Base-by-base conservation (phyloP, 805 yeast genomes). In the Barnettozyma californica region DNA sequence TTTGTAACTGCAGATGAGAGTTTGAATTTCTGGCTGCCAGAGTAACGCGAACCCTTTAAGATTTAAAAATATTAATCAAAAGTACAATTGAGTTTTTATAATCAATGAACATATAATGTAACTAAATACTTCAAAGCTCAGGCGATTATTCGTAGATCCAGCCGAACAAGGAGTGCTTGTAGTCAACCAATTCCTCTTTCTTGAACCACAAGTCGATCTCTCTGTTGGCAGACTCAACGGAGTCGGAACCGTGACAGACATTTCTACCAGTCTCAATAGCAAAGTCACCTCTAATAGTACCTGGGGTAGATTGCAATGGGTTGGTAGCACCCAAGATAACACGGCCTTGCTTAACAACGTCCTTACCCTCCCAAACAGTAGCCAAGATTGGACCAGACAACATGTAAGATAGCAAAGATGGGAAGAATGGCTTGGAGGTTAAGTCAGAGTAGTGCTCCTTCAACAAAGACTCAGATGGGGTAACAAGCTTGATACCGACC, bases 311-410 rank as follows among this genome's bases (percentile, higher is more conserved):
- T 64, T 81, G 83, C 70, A 85, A 80, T 70, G 99, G 99, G 87
- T 94, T 92, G 74, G 99, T 94, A 64, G 99, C 98, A 77, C 99
- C 99, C 67, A 94, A 83, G 71, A 94, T 84, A 66, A 80, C 84
- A 78, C 99, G 87, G 73, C 99, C 99, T 74, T 88, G 96, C 80
- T 92, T 91, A 74, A 94, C 99, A 71, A 83, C 99, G 68, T 94
- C 97, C 80, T 91, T 94, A 76, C 99, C 99, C 77, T 94, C 98
- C 99, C 99, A 94, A 65, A 91, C 97, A 71, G 97, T 94, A 65
- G 99, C 99, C 66, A 92, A 83, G 63, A 94, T 86, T 70, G 99
- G 99, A 65, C 99, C 99, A 60, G 97, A 89, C 70, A 80, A 78
- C 99, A 94, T 95, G 88, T 91, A 91, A 59, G 89, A 78, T 69